Evolutionary conservation across 2,329 filamentous ascomycete species (phyloP).

Genomic region (Macrophomina tecta): DNA sequence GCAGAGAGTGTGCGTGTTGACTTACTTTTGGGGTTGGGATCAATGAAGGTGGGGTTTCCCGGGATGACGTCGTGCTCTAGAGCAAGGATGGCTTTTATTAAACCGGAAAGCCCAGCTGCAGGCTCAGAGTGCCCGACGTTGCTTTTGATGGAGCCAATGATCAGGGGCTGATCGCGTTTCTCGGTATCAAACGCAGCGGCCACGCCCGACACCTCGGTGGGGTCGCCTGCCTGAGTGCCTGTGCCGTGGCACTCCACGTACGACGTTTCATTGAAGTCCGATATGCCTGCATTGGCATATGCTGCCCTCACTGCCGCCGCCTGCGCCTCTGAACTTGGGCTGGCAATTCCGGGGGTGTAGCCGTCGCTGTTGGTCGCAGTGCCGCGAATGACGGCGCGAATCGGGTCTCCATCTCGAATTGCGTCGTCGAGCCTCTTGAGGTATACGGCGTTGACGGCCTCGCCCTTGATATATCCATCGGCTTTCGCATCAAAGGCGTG

Average conservation of each 20-base stretch:
- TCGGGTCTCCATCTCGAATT: slow-evolving; percentile 38
- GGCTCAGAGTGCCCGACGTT: slow-evolving; percentile 43
- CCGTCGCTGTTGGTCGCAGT: slow-evolving; percentile 33
- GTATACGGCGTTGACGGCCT: slow-evolving; percentile 37
- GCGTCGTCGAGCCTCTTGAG: slow-evolving; percentile 40
- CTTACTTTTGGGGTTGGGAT: slow-evolving; percentile 16
- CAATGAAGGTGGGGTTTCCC: slow-evolving; percentile 30
- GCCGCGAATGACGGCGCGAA: slow-evolving; percentile 41
- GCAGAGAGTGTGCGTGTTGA: neutral
- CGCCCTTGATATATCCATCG: slow-evolving; percentile 37
- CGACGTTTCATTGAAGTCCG: slow-evolving; percentile 34
- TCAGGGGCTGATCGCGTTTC: slow-evolving; percentile 29
- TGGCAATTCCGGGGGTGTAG: slow-evolving; percentile 43
- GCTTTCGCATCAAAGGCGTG: slow-evolving; percentile 36
- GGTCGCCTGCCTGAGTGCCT: slow-evolving; percentile 59
- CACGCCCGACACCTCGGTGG: slow-evolving; percentile 59
- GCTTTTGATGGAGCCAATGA: slow-evolving; percentile 40
- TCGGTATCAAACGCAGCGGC: slow-evolving; percentile 46
- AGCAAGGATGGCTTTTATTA: slow-evolving; percentile 39
- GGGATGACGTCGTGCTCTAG: slow-evolving; percentile 37
- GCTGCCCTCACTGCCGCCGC: slow-evolving; percentile 41
- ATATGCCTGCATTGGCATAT: slow-evolving; percentile 42
- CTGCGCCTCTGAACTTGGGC: slow-evolving; percentile 43
- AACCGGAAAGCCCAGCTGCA: slow-evolving; percentile 35
- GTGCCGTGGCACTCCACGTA: slow-evolving; percentile 62